Conservation (phyloP, 2,329 filamentous ascomycete species). For the Macrophomina phaseolina region DNA sequence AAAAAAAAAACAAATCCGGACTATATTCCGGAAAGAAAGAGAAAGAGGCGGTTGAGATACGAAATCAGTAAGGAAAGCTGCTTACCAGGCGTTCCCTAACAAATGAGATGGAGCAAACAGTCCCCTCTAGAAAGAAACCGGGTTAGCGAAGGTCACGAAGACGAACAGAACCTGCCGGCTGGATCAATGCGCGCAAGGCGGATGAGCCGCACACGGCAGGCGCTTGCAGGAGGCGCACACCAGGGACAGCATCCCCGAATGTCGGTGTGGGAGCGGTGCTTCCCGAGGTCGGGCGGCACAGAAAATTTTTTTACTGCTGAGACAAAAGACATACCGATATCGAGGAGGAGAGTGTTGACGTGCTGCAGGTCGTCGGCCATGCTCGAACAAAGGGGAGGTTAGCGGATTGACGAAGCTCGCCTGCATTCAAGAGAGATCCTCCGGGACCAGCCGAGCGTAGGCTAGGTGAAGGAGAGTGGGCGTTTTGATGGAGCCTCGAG, state of each 20-base stretch:
- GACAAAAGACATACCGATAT: constrained; percentile 59
- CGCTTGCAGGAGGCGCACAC: constrained; percentile 5
- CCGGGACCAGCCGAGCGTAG: constrained; percentile 21
- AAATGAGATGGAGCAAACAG: constrained; percentile 82
- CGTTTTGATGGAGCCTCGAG: constrained; percentile 19
- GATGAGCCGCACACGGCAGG: constrained; percentile 25
- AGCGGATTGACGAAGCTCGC: background rate
- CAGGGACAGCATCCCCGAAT: background rate
- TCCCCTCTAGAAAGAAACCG: constrained; percentile 66
- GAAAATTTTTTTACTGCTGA: constrained; percentile 25
- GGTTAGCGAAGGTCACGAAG: constrained; percentile 31
- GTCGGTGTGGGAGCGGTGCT: constrained; percentile 12
- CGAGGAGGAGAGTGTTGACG: constrained; percentile 55
- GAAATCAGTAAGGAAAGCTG: constrained; percentile 33
- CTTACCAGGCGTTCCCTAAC: constrained; percentile 83
- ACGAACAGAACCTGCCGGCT: constrained; percentile 2
- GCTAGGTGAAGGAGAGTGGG: constrained; percentile 22
- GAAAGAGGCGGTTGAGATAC: constrained; percentile 30
- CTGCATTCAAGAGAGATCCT: constrained; percentile 18
- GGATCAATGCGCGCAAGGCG: constrained; percentile 16
- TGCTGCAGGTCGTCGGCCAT: constrained; percentile 33
- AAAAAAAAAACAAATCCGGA: constrained; percentile 12
- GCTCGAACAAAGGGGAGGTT: constrained; percentile 25
- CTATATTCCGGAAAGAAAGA: constrained; percentile 23
- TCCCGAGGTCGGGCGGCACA: constrained; percentile 20